Evolutionary conservation across 2,329 filamentous ascomycete species (phyloP), one percentile per base, ranked within the genome.

Genomic region (Claviceps digitariae): DNA sequence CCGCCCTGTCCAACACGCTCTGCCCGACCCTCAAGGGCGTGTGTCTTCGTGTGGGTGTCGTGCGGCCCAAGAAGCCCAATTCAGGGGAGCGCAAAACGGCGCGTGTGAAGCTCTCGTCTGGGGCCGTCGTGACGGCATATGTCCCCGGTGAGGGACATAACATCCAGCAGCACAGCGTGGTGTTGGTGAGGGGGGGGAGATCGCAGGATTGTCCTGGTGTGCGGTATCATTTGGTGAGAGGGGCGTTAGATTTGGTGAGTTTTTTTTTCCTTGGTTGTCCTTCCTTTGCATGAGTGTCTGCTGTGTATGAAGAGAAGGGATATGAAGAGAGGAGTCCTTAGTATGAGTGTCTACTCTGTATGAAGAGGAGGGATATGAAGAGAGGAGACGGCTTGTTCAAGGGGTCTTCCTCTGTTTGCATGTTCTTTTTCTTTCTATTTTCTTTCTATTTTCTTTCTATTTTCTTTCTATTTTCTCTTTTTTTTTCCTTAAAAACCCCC

Each of bases 121-220:
- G 93, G 53, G 88, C 83, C 66, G 79, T 94, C 55, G 77, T 98
- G 57, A 95, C 89, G 55, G 88, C 87, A 27, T 97, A 96, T 74
- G 96, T 98, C 64, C 90, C 90, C 36, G 93, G 93, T 51, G 91
- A 97, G 79, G 91, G 93, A 49, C 93, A 98, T 73, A 98, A 97
- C 70, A 90, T 97, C 60, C 91, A 97, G 77, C 93, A 97, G 78
- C 94, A 98, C 76, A 94, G 87, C 63, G 93, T 98, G 48, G 93
- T 98, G 53, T 76, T 97, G 60, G 90, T 98, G n/a, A 79, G 93
- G 60, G 93, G 93, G 55, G 93, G 93, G 2, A 79, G 93, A 67
- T 83, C 82, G 59, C 93, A 97, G 79, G 93, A 98, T 83, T 98
- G 93, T 74, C 93, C 93, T 57, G 93, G 93, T 83, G 93, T 98